Percentiles rank a stretch among this genome's conserved stretches.
Conservation (phyloP, 2,329 filamentous ascomycete genomes). For the Magnaporthales sp. region DNA sequence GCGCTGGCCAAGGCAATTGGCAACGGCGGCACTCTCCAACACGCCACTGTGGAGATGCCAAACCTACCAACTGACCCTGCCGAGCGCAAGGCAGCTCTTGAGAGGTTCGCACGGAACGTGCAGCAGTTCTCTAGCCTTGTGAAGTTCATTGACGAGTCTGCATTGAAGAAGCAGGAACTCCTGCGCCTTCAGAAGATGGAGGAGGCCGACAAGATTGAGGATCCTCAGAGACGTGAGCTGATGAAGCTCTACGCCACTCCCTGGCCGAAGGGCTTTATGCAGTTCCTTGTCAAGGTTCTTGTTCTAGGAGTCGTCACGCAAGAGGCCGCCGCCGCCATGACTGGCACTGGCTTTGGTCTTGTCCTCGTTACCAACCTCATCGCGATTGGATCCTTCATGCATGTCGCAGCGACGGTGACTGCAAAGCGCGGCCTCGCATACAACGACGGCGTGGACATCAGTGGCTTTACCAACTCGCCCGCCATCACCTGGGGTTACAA, state of each 20-base stretch:
- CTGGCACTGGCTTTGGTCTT: not conserved
- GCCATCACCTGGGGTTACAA: conserved; percentile 17
- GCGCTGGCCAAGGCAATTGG: too few relatives aligned
- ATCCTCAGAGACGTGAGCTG: not conserved
- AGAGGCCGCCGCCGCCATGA: not conserved
- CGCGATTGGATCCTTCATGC: not conserved
- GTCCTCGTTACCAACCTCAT: not conserved
- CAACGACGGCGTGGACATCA: not conserved
- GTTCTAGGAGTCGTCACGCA: not conserved
- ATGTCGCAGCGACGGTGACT: not conserved
- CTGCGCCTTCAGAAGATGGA: not conserved
- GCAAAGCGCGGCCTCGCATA: not conserved
- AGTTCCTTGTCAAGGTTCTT: not conserved
- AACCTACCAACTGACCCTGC: not conserved
- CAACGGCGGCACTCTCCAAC: not conserved
- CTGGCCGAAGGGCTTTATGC: not conserved
- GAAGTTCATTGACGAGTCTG: not conserved
- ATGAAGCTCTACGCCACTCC: not conserved
- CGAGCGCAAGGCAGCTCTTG: not conserved
- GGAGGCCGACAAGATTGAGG: not conserved
- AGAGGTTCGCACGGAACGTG: not conserved
- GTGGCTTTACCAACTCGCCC: not conserved
- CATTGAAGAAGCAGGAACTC: not conserved
- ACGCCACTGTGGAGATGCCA: not conserved
- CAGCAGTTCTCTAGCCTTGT: not conserved